A percentile compares a stretch with the other conserved stretches of the same genome.
These are phyloP conservation scores for Sporodiniella umbellata DNA, from an alignment of 371 early-diverging fungal species.

Conservation along the genomic window DNA sequence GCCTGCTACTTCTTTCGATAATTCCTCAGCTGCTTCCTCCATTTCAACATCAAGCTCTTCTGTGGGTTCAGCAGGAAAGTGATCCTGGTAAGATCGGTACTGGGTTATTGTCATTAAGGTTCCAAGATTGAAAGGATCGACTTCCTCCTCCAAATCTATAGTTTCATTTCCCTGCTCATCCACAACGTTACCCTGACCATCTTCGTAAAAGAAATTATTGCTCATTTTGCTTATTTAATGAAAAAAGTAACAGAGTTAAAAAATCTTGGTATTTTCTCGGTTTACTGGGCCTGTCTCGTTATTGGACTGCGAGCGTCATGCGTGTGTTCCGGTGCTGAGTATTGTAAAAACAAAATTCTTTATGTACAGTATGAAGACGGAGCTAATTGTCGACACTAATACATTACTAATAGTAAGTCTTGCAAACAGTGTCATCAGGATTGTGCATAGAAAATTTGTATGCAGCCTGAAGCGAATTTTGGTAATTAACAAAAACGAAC, in stretches of 20 bases:
- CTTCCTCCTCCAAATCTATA: slow-evolving; percentile 11
- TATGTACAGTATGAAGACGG: no score
- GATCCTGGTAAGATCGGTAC: slow-evolving; percentile 3
- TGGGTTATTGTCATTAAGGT: slow-evolving; percentile 4
- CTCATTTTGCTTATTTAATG: neutral
- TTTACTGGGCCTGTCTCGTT: no score
- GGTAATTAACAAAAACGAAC: slow-evolving; percentile 1
- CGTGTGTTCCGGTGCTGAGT: no score
- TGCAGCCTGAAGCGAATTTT: no score
- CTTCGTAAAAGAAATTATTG: slow-evolving; percentile 10
- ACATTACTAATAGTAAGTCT: no score
- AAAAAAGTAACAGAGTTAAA: slow-evolving; percentile 1
- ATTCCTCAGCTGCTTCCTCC: neutral
- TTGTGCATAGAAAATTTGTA: no score
- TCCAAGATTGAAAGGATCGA: slow-evolving; percentile 7
- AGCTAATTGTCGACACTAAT: no score
- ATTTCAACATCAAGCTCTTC: slow-evolving; percentile 8
- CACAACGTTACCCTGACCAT: slow-evolving; percentile 9
- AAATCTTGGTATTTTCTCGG: no score
- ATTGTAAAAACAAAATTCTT: no score
- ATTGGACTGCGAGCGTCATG: neutral
- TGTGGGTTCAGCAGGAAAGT: slow-evolving; percentile 5
- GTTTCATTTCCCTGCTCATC: slow-evolving; percentile 14
- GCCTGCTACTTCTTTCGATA: neutral
- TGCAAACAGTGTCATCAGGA: no score